A percentile compares a stretch with the other conserved stretches of the same genome.
Evolutionary conservation across 257 asterid genomes (phyloP).

Genomic region (Echium plantagineum): DNA sequence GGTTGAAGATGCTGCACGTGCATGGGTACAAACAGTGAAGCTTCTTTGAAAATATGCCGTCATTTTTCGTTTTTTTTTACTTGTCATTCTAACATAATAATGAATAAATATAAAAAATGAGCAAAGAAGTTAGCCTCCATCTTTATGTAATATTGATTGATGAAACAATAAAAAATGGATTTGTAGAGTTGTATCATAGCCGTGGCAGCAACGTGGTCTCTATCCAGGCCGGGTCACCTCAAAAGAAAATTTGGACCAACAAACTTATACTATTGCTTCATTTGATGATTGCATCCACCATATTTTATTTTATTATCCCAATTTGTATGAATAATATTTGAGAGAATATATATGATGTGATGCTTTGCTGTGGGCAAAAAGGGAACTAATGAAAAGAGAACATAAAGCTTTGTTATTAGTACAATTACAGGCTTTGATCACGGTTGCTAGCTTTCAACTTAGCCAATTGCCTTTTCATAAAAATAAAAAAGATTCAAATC

Average conservation of each 20-base stretch:
- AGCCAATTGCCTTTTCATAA: no score
- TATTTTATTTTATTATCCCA: background rate
- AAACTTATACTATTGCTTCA: background rate
- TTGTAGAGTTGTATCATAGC: background rate
- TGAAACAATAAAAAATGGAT: background rate
- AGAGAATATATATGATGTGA: background rate
- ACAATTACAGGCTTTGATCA: background rate
- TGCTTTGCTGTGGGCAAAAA: constrained; percentile 1
- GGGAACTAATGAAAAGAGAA: background rate
- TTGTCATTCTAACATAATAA: no score
- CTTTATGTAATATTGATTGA: no score
- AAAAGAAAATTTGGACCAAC: background rate
- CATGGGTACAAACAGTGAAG: no score
- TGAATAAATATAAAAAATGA: no score
- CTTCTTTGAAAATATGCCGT: no score
- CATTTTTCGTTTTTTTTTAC: no score
- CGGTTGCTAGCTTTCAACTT: background rate
- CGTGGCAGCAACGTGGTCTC: background rate
- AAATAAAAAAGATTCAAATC: no score
- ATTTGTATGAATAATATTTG: background rate
- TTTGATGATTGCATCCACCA: constrained; percentile 2
- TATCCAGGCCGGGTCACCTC: background rate
- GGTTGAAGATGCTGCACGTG: background rate
- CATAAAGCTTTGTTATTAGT: background rate
- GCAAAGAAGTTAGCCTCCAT: no score